Evolutionary conservation across 352 stramenopile species (phyloP).

Genomic region (Pythium coloratum): DNA sequence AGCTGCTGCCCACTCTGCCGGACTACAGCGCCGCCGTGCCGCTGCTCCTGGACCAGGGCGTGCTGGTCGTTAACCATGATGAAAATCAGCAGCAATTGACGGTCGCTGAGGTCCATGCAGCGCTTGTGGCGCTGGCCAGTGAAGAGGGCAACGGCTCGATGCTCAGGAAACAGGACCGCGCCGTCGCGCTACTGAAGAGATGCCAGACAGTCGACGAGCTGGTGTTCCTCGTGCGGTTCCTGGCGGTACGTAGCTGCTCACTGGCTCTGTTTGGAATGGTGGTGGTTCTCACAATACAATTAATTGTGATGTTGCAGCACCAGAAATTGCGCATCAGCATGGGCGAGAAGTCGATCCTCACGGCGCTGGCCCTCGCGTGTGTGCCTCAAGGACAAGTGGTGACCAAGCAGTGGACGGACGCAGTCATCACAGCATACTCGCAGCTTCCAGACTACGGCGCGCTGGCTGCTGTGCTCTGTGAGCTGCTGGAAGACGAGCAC

Average conservation of each 20-base stretch:
- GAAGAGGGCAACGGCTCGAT: conserved; percentile 61
- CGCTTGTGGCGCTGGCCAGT: conserved; percentile 53
- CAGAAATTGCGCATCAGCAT: conserved; percentile 82
- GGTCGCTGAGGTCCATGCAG: conserved; percentile 51
- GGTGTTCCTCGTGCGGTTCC: conserved; percentile 63
- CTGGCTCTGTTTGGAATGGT: no score
- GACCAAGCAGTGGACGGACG: conserved; percentile 52
- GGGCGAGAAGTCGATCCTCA: conserved; percentile 79
- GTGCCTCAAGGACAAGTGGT: conserved; percentile 5
- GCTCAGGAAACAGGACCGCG: conserved; percentile 61
- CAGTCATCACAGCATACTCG: conserved; percentile 64
- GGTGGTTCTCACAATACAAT: not conserved
- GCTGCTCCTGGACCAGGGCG: conserved; percentile 16
- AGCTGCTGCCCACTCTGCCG: conserved; percentile 32
- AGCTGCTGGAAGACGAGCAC: conserved; percentile 20
- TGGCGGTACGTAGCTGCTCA: conserved; percentile 51
- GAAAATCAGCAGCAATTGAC: conserved; percentile 22
- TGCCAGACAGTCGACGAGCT: conserved; percentile 56
- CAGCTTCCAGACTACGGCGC: conserved; percentile 66
- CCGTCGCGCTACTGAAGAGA: conserved; percentile 52
- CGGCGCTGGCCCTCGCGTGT: conserved; percentile 54
- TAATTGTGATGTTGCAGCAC: conserved; percentile 39
- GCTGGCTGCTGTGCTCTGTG: conserved; percentile 42
- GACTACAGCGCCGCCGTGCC: conserved; percentile 26
- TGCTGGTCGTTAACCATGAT: not conserved